Conservation (phyloP, 192 early-diverging fungal species). For the Backusella tuberculispora region DNA sequence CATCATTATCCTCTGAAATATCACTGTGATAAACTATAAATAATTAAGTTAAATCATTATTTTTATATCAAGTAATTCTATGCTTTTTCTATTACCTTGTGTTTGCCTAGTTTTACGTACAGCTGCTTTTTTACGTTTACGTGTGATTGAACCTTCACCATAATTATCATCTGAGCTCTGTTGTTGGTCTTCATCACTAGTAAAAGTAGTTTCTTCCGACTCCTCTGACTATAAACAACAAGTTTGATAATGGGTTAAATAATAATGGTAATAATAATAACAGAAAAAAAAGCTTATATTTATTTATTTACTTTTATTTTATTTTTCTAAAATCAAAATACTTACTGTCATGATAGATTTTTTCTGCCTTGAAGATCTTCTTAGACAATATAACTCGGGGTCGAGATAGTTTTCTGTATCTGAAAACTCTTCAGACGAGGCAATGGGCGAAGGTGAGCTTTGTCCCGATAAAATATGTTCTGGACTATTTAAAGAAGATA, state of each 20-base stretch:
- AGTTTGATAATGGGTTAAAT: background rate
- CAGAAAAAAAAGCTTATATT: background rate
- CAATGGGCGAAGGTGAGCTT: conserved; percentile 19
- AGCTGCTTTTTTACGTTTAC: background rate
- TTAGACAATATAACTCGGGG: conserved; percentile 68
- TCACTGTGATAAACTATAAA: conserved; percentile 8
- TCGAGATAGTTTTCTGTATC: conserved; percentile 39
- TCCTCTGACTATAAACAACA: background rate
- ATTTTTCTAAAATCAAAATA: background rate
- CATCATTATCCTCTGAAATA: background rate
- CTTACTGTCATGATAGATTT: conserved; percentile 1
- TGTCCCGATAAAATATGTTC: conserved; percentile 1
- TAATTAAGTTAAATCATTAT: background rate
- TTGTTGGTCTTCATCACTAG: conserved; percentile 7
- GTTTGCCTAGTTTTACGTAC: background rate
- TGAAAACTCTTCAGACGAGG: background rate
- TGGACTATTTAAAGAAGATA: conserved; percentile 6
- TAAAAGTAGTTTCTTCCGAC: conserved; percentile 17
- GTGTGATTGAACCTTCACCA: background rate
- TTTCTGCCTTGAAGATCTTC: conserved; percentile 49
- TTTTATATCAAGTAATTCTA: background rate
- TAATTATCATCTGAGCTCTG: conserved; percentile 19
- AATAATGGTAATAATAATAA: background rate
- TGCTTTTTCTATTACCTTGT: background rate
- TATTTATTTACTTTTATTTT: background rate